phyloP scores from a whole-genome alignment of 2,329 filamentous ascomycete genomes.

The Aspergillus tubingensis region DNA sequence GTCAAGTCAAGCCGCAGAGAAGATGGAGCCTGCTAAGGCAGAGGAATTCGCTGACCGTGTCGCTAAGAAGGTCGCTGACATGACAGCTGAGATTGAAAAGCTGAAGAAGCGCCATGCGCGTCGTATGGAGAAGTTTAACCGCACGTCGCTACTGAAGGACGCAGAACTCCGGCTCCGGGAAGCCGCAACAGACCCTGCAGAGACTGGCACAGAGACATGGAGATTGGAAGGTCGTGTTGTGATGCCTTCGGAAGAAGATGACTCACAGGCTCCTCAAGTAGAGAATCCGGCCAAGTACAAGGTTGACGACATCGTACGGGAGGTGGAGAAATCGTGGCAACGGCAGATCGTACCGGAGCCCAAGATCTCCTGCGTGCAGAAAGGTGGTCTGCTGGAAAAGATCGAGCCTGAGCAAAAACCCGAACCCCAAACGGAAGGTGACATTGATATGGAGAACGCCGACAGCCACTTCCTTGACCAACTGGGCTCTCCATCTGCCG shows the following conservation, averaged over 20 bases:
- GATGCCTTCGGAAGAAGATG: slow-evolving; percentile 36
- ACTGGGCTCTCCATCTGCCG: slow-evolving; percentile 29
- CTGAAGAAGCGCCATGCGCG: slow-evolving; percentile 79
- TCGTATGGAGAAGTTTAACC: slow-evolving; percentile 72
- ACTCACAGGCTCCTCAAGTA: slow-evolving; percentile 38
- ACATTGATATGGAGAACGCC: slow-evolving; percentile 38
- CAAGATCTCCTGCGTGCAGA: slow-evolving; percentile 70
- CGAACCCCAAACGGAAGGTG: slow-evolving; percentile 26
- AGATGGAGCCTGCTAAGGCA: slow-evolving; percentile 72
- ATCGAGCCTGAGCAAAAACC: slow-evolving; percentile 36
- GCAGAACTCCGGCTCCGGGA: slow-evolving; percentile 76
- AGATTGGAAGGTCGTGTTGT: slow-evolving; percentile 59
- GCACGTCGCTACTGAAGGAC: slow-evolving; percentile 67
- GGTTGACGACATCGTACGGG: slow-evolving; percentile 71
- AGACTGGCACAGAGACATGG: slow-evolving; percentile 63
- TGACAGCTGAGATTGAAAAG: slow-evolving; percentile 78
- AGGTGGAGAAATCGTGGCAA: slow-evolving; percentile 71
- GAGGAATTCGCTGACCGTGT: slow-evolving; percentile 83
- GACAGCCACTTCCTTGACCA: slow-evolving; percentile 38
- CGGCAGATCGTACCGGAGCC: slow-evolving; percentile 66
- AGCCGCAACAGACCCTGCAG: slow-evolving; percentile 58
- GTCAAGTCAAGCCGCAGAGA: slow-evolving; percentile 56
- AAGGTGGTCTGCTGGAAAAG: slow-evolving; percentile 70
- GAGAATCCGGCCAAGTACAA: slow-evolving; percentile 47
- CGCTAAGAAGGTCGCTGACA: slow-evolving; percentile 68